Evolutionary conservation across 2,329 filamentous ascomycete species (phyloP), one percentile per base, ranked within the genome.

Genomic region (Akanthomyces lecanii): DNA sequence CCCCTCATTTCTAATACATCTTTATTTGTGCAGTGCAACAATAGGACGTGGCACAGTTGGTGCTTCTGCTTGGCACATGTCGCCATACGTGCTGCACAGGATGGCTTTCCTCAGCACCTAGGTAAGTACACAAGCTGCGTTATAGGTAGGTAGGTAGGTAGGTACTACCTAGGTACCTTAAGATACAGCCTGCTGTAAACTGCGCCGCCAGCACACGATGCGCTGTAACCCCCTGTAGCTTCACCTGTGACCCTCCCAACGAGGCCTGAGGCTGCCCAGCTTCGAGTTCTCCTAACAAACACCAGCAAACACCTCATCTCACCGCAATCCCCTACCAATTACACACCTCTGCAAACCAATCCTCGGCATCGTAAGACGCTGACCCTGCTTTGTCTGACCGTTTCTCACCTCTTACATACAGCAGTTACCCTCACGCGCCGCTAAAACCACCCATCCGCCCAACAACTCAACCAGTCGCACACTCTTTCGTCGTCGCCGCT

Each of bases 381-480:
- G 10, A 5, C 6, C 30, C 30, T 33, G 30, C 30, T 40, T 47
- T 47, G 28, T 48, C 54, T 21, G 54, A 48, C 30, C n/a, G 14
- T 47, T 53, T 57, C 42, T 54, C 36, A 53, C 48, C 25, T 51
- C 48, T 21, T 51, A 51, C 48, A 8, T 21, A 21, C 11, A 25
- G 11, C 33, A 40, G 11, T 40, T 16, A 14, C 51, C 40, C 33
- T 14, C 23, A 40, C 51, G 25, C 33, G 50, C 50, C 50, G 40
- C n/a, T 30, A 38, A 21, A 30, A 44, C 2, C 23, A 56, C 42
- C 47, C 21, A 40, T 18, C 45, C 16, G 33, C 56, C 23, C 56
- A 59, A 59, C 56, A 59, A 59, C 18, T 51, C 56, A 59, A 51
- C 56, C 56, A 59, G 18, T 59, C 56, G 18, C 48, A 28, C 48